Conservation (phyloP, 2,329 filamentous ascomycete species). For the Ascochyta clinopodiicola region DNA sequence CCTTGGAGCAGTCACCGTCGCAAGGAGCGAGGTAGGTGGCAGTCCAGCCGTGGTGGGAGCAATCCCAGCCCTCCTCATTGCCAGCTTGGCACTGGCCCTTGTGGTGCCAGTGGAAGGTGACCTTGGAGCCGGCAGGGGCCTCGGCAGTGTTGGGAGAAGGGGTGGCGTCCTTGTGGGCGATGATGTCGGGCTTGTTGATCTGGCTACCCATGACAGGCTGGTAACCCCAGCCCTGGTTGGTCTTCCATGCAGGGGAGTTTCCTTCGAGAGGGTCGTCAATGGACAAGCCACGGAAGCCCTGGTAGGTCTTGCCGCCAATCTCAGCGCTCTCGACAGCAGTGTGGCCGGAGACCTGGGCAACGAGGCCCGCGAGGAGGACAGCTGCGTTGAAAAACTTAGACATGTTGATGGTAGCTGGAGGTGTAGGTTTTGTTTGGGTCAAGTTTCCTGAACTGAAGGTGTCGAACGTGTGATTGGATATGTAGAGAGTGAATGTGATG, state of each 20-base stretch:
- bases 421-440: conserved; percentile 1
- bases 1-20: conserved; percentile 43
- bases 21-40: conserved; percentile 41
- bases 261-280: conserved; percentile 33
- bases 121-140: conserved; percentile 36
- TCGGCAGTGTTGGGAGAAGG: conserved; percentile 40
- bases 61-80: conserved; percentile 41
- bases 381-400: conserved; percentile 39
- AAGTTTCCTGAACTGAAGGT: conserved; percentile 12
- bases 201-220: conserved; percentile 37
- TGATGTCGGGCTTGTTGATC: conserved; percentile 38
- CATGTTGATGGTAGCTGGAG: conserved; percentile 22
- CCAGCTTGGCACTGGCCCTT: conserved; percentile 30
- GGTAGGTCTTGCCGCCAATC: conserved; percentile 37
- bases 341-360: conserved; percentile 34
- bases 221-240: conserved; percentile 42
- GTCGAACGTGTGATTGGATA: conserved; percentile 7
- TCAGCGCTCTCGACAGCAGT: conserved; percentile 37
- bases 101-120: conserved; percentile 44
- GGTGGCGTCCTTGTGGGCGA: conserved; percentile 39
- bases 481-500: conserved; percentile 24
- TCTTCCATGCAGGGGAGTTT: conserved; percentile 43
- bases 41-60: conserved; percentile 44
- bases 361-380: conserved; percentile 36
- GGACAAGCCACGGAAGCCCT: conserved; percentile 34